Percentiles rank a stretch among this genome's conserved stretches.
Conservation (phyloP, 2,329 filamentous ascomycete species). For the Paracorniculantispora psalliotae region DNA sequence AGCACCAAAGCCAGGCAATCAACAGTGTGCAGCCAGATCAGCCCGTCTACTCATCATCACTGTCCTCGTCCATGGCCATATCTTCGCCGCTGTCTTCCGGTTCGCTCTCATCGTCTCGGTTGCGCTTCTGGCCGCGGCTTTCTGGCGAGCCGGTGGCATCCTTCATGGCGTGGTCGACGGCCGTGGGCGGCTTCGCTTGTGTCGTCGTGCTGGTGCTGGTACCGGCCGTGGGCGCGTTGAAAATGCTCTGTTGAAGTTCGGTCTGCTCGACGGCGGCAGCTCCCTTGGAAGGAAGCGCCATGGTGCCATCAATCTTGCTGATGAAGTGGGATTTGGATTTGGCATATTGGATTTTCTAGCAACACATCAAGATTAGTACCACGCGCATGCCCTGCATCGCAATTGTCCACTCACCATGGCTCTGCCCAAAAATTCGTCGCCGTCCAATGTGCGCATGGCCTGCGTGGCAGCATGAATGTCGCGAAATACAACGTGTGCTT, state of each 20-base stretch:
- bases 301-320: conserved; percentile 87
- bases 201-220: conserved; percentile 19
- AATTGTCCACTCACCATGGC: conserved; percentile 61
- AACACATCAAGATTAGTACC: not conserved
- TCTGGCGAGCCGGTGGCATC: conserved; percentile 47
- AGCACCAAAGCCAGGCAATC: not conserved
- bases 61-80: conserved; percentile 65
- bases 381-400: not conserved
- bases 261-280: conserved; percentile 59
- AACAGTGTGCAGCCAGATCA: conserved; percentile 13
- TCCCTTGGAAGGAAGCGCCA: conserved; percentile 59
- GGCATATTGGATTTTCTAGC: conserved; percentile 82
- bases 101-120: conserved; percentile 58
- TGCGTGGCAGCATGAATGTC: conserved; percentile 90
- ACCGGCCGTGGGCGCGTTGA: conserved; percentile 60
- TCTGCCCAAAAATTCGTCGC: conserved; percentile 77
- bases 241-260: conserved; percentile 74
- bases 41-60: conserved; percentile 61
- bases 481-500: conserved; percentile 87
- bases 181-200: conserved; percentile 40
- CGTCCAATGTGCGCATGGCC: conserved; percentile 84
- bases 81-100: conserved; percentile 64
- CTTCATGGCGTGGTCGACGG: conserved; percentile 43
- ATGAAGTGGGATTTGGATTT: conserved; percentile 85
- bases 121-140: conserved; percentile 62